Evolutionary conservation across 23 red algal genomes (phyloP).

Genomic region (Gracilaria caudata): DNA sequence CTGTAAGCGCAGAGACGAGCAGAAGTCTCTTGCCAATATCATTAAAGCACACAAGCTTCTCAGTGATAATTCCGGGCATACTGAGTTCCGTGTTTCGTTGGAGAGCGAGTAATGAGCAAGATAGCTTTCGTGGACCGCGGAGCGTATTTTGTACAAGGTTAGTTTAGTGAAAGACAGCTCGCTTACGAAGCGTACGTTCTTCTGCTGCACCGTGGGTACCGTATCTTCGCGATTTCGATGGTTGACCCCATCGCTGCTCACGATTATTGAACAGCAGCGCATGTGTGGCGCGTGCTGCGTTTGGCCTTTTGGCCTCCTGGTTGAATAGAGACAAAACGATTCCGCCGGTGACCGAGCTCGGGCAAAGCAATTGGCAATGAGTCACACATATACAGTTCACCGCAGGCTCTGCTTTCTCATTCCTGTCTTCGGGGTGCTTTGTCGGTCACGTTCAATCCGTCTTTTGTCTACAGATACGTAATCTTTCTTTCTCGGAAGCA

Average conservation of each 20-base stretch:
- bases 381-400: not conserved
- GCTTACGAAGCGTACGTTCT: not conserved
- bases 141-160: not conserved
- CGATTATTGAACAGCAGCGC: not conserved
- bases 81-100: not conserved
- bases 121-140: not conserved
- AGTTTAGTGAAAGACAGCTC: not conserved
- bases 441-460: not conserved
- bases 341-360: not conserved
- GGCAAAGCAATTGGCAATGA: not conserved
- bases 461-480: not conserved
- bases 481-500: not conserved
- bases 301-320: not conserved
- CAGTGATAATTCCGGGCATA: not conserved
- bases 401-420: not conserved
- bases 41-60: not conserved
- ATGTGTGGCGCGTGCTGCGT: not conserved
- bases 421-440: not conserved
- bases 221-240: too few species aligned
- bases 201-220: too few species aligned
- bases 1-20: not conserved
- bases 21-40: not conserved
- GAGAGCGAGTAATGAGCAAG: not conserved
- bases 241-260: too few species aligned
- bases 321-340: not conserved